Evolutionary conservation across 441 rosid genomes (phyloP).

Genomic region (Rhodomyrtus psidioides): DNA sequence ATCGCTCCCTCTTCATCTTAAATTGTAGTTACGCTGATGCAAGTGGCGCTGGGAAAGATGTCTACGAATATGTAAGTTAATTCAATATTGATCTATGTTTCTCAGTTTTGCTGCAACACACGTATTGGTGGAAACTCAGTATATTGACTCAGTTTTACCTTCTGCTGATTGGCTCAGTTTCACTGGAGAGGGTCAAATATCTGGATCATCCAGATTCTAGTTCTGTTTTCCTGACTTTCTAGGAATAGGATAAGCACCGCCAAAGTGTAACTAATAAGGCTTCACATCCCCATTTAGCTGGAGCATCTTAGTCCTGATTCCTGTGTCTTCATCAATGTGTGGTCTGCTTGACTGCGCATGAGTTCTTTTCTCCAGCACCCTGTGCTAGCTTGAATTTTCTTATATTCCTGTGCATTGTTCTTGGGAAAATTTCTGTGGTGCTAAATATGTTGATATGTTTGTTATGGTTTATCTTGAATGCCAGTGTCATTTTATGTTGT

Average conservation of each 20-base stretch:
- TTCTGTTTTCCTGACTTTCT: not conserved
- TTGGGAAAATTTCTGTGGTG: not conserved
- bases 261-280: not conserved
- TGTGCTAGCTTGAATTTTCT: not conserved
- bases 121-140: not conserved
- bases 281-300: not conserved
- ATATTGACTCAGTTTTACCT: not conserved
- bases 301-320: not conserved
- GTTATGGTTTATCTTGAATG: not conserved
- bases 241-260: not conserved
- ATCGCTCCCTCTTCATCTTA: not conserved
- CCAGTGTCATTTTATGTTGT: not conserved
- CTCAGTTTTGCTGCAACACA: not conserved
- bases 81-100: not conserved
- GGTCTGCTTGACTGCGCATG: not conserved
- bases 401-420: not conserved
- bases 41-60: constrained; percentile 82
- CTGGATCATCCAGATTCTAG: not conserved
- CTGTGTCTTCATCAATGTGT: not conserved
- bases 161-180: not conserved
- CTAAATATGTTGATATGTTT: not conserved
- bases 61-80: constrained; percentile 76
- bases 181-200: not conserved
- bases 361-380: not conserved
- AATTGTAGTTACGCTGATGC: constrained; percentile 69